phyloP scores from a whole-genome alignment of 208 protist species.

The Trypanosoma theileri region DNA sequence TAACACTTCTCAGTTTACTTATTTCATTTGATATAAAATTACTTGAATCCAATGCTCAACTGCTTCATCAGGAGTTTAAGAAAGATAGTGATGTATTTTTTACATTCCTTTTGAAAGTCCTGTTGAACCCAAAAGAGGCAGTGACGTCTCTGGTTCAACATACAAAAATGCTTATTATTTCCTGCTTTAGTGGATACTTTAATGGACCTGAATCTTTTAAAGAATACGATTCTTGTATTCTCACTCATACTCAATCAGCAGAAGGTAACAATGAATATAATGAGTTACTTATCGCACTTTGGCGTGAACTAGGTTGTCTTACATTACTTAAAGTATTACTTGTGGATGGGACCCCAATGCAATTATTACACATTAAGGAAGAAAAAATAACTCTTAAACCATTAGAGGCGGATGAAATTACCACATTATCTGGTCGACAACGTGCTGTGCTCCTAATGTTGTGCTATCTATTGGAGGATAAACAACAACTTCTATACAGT shows the following conservation, averaged over 20 bases:
- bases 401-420: slow-evolving; percentile 31
- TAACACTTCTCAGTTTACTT: slow-evolving; percentile 54
- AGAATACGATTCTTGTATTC: not conserved
- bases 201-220: no score
- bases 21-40: slow-evolving; percentile 36
- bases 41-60: slow-evolving; percentile 24
- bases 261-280: slow-evolving; percentile 13
- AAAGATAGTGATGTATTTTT: slow-evolving; percentile 37
- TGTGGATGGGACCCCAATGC: slow-evolving; percentile 16
- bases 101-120: slow-evolving; percentile 42
- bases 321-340: slow-evolving; percentile 64
- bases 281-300: slow-evolving; percentile 36
- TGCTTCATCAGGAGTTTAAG: slow-evolving; percentile 38
- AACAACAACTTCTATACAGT: not conserved
- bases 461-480: slow-evolving; percentile 38
- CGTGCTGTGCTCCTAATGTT: slow-evolving; percentile 53
- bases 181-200: not conserved
- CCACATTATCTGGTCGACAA: slow-evolving; percentile 26
- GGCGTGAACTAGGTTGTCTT: slow-evolving; percentile 54
- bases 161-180: slow-evolving; percentile 23
- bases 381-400: slow-evolving; percentile 22
- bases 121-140: slow-evolving; percentile 36
- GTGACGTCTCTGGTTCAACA: slow-evolving; percentile 27
- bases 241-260: not conserved
- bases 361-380: slow-evolving; percentile 3